A percentile compares a stretch with the other conserved stretches of the same genome.
phyloP scores from a whole-genome alignment of 805 yeast genomes.

The Phaffomyces antillensis region DNA sequence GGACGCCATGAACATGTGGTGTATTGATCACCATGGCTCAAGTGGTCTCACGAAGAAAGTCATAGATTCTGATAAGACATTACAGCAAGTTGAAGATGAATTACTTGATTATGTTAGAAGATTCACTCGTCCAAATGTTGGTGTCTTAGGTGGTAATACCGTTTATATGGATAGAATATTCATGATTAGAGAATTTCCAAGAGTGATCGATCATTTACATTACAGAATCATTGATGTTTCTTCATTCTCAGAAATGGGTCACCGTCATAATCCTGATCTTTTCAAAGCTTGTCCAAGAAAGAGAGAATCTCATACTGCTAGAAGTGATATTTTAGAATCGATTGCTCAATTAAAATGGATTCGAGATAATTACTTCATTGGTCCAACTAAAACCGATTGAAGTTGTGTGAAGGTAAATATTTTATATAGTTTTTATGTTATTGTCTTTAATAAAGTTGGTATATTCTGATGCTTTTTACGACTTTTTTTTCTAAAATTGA shows the following conservation, averaged over 20 bases:
- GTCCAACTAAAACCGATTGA: constrained; percentile 7
- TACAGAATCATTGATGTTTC: constrained; percentile 90
- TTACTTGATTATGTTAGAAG: constrained; percentile 53
- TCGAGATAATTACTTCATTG: constrained; percentile 51
- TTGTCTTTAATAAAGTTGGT: no score
- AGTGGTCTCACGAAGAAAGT: constrained; percentile 75
- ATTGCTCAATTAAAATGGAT: constrained; percentile 79
- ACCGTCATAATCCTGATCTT: constrained; percentile 65
- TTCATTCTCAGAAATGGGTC: constrained; percentile 72
- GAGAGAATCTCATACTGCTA: constrained; percentile 74
- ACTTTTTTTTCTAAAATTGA: no score
- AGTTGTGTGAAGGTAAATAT: neutral
- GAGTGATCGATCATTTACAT: constrained; percentile 41
- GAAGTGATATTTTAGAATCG: constrained; percentile 81
- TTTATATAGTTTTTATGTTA: no score
- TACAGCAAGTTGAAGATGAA: constrained; percentile 57
- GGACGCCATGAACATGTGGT: constrained; percentile 84
- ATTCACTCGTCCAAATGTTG: constrained; percentile 48
- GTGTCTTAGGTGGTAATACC: constrained; percentile 84
- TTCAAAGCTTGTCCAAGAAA: constrained; percentile 56
- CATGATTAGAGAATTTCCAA: constrained; percentile 78
- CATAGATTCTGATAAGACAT: constrained; percentile 43
- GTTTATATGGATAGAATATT: constrained; percentile 88
- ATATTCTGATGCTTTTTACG: no score
- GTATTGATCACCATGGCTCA: constrained; percentile 67